A percentile compares a stretch with the other conserved stretches of the same genome.
Conservation (phyloP, 345 rosid species). For the Erucastrum elatum region DNA sequence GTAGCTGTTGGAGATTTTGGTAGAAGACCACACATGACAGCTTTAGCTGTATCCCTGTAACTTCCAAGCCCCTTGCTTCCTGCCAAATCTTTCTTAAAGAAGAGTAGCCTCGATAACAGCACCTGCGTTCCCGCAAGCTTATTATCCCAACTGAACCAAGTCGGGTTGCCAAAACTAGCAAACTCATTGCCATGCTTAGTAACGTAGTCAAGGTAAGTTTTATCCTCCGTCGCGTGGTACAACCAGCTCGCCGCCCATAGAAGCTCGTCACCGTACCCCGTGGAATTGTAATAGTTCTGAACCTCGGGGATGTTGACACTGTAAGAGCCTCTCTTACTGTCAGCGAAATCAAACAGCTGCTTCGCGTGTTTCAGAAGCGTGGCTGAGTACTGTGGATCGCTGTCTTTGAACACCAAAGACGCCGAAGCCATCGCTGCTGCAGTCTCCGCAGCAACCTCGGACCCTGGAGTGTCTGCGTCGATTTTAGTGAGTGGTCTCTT, state of each 20-base stretch:
- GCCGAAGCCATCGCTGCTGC: conserved; percentile 99
- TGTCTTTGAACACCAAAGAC: conserved; percentile 79
- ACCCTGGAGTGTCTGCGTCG: conserved; percentile 66
- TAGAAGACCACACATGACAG: conserved; percentile 88
- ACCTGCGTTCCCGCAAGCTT: conserved; percentile 97
- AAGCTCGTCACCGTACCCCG: conserved; percentile 90
- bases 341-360: conserved; percentile 84
- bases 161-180: conserved; percentile 81
- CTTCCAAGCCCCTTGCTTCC: conserved; percentile 57
- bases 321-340: conserved; percentile 60
- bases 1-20: conserved; percentile 92
- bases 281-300: conserved; percentile 71
- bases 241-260: conserved; percentile 98
- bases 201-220: conserved; percentile 69
- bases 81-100: conserved; percentile 66
- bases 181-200: conserved; percentile 61
- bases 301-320: conserved; percentile 69
- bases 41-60: conserved; percentile 83
- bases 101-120: conserved; percentile 72
- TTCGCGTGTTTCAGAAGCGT: conserved; percentile 76
- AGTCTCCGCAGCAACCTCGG: conserved; percentile 97
- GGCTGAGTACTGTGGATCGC: conserved; percentile 63
- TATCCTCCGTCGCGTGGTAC: conserved; percentile 83
- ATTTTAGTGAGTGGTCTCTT: conserved; percentile 75
- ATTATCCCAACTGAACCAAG: conserved; percentile 98